Percentiles rank a stretch among this genome's conserved stretches.
Evolutionary conservation across 1,139 yeast genomes (phyloP).

Genomic region (Scheffersomyces titani): DNA sequence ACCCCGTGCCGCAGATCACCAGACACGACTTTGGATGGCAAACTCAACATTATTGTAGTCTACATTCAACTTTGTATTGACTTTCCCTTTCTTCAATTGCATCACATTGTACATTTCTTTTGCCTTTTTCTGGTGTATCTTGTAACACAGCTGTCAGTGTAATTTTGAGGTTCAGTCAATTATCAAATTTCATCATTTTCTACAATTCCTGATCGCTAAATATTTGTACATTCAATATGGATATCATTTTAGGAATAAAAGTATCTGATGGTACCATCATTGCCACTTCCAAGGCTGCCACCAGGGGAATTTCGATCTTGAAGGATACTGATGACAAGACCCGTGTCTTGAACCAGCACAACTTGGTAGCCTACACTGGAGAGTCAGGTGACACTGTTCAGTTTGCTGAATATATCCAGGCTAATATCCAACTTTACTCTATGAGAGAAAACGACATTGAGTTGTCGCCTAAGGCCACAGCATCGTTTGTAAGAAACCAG

Average conservation of each 20-base stretch:
- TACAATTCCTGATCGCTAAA: neutral
- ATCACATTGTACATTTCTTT: neutral
- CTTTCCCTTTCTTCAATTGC: neutral
- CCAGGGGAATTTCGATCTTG: slow-evolving; percentile 89
- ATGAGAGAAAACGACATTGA: slow-evolving; percentile 82
- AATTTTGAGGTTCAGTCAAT: neutral
- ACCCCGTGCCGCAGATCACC: neutral
- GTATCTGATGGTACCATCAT: slow-evolving; percentile 78
- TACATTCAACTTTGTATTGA: neutral
- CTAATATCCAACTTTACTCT: slow-evolving; percentile 84
- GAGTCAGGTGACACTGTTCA: slow-evolving; percentile 98
- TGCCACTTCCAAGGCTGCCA: slow-evolving; percentile 92
- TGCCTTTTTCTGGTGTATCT: neutral
- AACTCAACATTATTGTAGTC: slow-evolving; percentile 1
- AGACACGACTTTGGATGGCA: slow-evolving; percentile 7
- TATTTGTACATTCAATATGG: slow-evolving; percentile 53
- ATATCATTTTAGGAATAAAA: slow-evolving; percentile 83
- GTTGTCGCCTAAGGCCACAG: slow-evolving; percentile 79
- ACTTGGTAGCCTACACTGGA: slow-evolving; percentile 88
- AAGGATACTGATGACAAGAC: slow-evolving; percentile 91
- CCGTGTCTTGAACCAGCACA: slow-evolving; percentile 69
- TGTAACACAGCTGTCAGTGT: neutral
- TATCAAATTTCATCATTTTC: neutral
- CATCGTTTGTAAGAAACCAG: slow-evolving; percentile 85
- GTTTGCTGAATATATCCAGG: slow-evolving; percentile 91